Percentiles rank a stretch among this genome's conserved stretches.
These are phyloP conservation scores for Meira nashicola DNA, from an alignment of 1,284 basidiomycete genomes.

Conservation along the genomic window DNA sequence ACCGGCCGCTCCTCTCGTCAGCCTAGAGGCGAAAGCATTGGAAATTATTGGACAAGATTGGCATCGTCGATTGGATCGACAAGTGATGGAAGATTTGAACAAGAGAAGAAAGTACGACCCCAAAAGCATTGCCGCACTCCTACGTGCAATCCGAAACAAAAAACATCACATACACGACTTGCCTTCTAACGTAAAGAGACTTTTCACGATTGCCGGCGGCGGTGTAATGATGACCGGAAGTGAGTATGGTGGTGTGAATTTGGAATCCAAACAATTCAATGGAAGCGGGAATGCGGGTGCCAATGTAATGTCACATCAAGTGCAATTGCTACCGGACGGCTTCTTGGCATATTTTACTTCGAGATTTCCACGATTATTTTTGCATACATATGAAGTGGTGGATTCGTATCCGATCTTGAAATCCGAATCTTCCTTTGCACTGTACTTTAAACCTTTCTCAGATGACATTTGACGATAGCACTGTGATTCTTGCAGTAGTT, in stretches of 20 bases:
- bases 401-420: too few species aligned
- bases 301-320: constrained; percentile 31
- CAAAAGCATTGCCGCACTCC: constrained; percentile 78
- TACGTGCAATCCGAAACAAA: constrained; percentile 93
- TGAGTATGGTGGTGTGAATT: too few species aligned
- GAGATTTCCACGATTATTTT: too few species aligned
- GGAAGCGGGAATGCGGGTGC: too few species aligned
- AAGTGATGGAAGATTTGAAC: constrained; percentile 86
- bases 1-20: constrained; percentile 62
- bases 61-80: constrained; percentile 76
- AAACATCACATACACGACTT: constrained; percentile 98
- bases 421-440: too few species aligned
- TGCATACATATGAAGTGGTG: too few species aligned
- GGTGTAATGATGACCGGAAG: too few species aligned
- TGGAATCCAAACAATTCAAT: too few species aligned
- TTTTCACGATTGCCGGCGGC: constrained; percentile 61
- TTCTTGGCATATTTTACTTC: constrained; percentile 85
- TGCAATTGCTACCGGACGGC: constrained; percentile 69
- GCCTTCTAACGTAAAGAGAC: constrained; percentile 78
- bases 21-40: constrained; percentile 64
- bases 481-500: too few species aligned
- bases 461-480: too few species aligned
- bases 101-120: constrained; percentile 94
- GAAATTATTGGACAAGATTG: constrained; percentile 64
- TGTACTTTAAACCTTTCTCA: too few species aligned